Base-by-base conservation (phyloP, 495 filamentous ascomycete genomes). In the Trichoderma reesei region DNA sequence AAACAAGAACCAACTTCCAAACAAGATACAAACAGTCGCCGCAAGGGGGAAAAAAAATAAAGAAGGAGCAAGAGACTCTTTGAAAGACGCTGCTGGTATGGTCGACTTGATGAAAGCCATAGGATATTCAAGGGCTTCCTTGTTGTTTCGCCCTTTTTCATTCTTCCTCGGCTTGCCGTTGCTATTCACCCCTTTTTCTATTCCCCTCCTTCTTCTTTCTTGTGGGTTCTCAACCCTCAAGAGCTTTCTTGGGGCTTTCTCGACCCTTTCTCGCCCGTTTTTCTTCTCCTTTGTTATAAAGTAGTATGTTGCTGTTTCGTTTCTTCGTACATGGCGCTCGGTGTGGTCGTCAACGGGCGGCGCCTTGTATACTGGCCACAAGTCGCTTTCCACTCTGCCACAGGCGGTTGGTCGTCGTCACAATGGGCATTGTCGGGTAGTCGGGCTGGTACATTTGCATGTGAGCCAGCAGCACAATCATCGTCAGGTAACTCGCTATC, bases 401-500 rank as follows among this genome's bases (percentile, higher is more conserved):
- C 18, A 79, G 67, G 39, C 76, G 75, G 60, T 74, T 75, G 18
- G 75, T 76, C 65, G 86, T 76, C n/a, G 80, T 75, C 64, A 87
- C 80, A 7, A 88, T 69, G 3, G 88, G 86, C 3, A 89, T 84
- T 39, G 83, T 77, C 0, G 82, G 83, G 67, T 87, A 84, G 68
- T 87, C 85, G 63, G 81, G 80, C 31, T 85, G 80, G 41, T 85
- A 86, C 39, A 86, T 73, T 74, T 91, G 86, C 42, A 90, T 76
- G 67, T 90, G 86, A 10, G 87, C 72, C 11, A 91, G 77, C 14
- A 92, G 75, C 5, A 83, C 82, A 56, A 85, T 84, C 83, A 91
- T 86, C 77, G 83, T 89, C 68, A 90, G 79, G 73, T 89, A 91
- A 72, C 85, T 88, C 10, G 88, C 85, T 65, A 88, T 82, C 14